These are phyloP conservation scores for Pisolithus microcarpus DNA, from an alignment of 768 basidiomycete genomes.

Conservation along the genomic window DNA sequence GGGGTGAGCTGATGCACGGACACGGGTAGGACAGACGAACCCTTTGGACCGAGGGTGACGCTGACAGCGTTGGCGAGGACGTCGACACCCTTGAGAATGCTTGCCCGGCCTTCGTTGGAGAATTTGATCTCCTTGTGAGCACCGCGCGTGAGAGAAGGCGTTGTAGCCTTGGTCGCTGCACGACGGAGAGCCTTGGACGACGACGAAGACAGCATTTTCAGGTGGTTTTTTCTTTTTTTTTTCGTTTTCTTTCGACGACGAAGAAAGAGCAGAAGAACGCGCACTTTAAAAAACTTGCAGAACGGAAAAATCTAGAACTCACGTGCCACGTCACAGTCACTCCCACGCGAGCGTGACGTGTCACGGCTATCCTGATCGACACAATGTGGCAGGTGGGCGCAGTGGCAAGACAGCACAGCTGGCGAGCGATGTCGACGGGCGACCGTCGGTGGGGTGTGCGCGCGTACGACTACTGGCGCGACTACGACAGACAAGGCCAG, in stretches of 20 bases:
- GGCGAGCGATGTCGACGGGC: too few species aligned
- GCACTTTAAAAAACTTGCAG: slow-evolving; percentile 17
- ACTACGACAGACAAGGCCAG: too few species aligned
- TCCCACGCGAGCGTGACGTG: neutral
- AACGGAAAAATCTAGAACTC: slow-evolving; percentile 28
- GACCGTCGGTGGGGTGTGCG: neutral
- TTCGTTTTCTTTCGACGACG: slow-evolving; percentile 3
- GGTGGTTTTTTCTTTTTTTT: slow-evolving; percentile 9
- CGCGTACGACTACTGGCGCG: slow-evolving; percentile 19
- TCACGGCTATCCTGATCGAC: neutral
- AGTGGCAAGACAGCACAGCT: too few species aligned
- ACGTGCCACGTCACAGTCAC: slow-evolving; percentile 18
- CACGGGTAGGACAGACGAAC: slow-evolving; percentile 30
- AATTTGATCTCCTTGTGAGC: slow-evolving; percentile 97
- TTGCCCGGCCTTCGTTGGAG: slow-evolving; percentile 89
- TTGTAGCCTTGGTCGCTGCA: slow-evolving; percentile 50
- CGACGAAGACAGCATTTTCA: slow-evolving; percentile 56
- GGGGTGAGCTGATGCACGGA: slow-evolving; percentile 6
- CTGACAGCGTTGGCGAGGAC: slow-evolving; percentile 94
- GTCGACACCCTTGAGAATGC: slow-evolving; percentile 94
- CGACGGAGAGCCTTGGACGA: slow-evolving; percentile 66
- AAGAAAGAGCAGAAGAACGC: slow-evolving; percentile 7
- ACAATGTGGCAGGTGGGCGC: too few species aligned
- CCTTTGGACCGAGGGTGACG: slow-evolving; percentile 95
- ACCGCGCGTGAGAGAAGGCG: slow-evolving; percentile 55